Evolutionary conservation across 139 green algal species (phyloP).

Genomic region (Asterochloris erici): DNA sequence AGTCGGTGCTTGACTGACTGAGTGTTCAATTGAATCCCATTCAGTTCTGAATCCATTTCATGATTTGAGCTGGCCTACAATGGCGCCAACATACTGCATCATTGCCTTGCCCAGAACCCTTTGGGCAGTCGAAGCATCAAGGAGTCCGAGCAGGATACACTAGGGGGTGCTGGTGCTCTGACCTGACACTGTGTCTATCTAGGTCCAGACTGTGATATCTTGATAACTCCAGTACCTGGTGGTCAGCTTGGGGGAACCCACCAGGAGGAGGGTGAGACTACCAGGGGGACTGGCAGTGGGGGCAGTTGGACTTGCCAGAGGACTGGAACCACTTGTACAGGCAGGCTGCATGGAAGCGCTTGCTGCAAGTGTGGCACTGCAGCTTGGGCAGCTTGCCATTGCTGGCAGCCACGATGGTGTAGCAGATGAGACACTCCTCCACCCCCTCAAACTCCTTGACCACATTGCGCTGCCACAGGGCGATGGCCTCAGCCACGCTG

Average conservation of each 20-base stretch:
- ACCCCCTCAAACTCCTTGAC: constrained; percentile 71
- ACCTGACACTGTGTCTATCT: too few relatives aligned
- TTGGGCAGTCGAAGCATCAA: too few relatives aligned
- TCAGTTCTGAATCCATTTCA: too few relatives aligned
- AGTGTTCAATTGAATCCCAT: too few relatives aligned
- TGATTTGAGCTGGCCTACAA: too few relatives aligned
- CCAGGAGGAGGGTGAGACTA: background rate
- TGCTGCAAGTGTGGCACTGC: constrained; percentile 83
- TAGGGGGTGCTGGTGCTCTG: too few relatives aligned
- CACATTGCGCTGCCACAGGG: constrained; percentile 82
- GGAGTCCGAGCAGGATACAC: too few relatives aligned
- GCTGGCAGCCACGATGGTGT: constrained; percentile 81
- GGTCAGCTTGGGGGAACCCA: background rate
- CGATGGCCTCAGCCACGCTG: constrained; percentile 71
- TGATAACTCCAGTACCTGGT: too few relatives aligned
- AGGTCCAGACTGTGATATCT: too few relatives aligned
- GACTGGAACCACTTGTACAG: constrained; percentile 96
- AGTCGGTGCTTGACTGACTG: too few relatives aligned
- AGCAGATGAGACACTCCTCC: constrained; percentile 98
- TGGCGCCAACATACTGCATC: too few relatives aligned
- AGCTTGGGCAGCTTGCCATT: constrained; percentile 80
- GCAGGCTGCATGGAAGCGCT: constrained; percentile 90
- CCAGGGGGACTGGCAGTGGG: constrained; percentile 88
- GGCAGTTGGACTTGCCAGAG: constrained; percentile 81
- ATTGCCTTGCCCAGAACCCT: too few relatives aligned